These are phyloP conservation scores for Suhomyces terraborum DNA, from an alignment of 1,139 yeast genomes.

Conservation along the genomic window DNA sequence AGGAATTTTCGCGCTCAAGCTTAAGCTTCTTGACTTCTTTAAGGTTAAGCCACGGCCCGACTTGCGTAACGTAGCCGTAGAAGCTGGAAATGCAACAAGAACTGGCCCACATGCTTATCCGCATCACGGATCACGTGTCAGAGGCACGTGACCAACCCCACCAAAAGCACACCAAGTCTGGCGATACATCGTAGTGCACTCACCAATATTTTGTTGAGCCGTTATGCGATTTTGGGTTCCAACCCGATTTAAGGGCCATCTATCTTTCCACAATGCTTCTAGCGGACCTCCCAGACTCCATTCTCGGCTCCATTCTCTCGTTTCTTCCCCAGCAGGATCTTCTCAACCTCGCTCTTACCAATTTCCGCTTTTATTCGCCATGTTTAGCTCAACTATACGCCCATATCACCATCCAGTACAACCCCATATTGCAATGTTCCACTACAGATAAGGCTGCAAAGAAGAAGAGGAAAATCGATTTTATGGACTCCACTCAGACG, in stretches of 20 bases:
- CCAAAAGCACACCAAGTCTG: too few species aligned
- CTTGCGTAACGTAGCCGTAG: too few species aligned
- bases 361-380: conserved; percentile 39
- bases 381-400: conserved; percentile 34
- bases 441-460: conserved; percentile 9
- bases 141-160: too few species aligned
- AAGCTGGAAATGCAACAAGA: too few species aligned
- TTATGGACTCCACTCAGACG: conserved; percentile 27
- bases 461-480: conserved; percentile 23
- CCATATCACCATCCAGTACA: conserved; percentile 28
- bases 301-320: conserved; percentile 22
- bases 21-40: too few species aligned
- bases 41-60: too few species aligned
- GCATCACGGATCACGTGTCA: too few species aligned
- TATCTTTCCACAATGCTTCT: conserved; percentile 9
- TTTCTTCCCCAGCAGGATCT: conserved; percentile 40
- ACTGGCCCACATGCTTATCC: too few species aligned
- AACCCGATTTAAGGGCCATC: too few species aligned
- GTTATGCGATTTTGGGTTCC: not conserved
- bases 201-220: conserved; percentile 4
- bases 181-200: not conserved
- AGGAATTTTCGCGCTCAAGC: too few species aligned
- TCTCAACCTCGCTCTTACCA: conserved; percentile 39
- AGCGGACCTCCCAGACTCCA: conserved; percentile 21
- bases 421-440: conserved; percentile 24